Evolutionary conservation across 2,329 filamentous ascomycete genomes (phyloP), one percentile per base, ranked within the genome.

Genomic region (Fusarium euwallaceae): DNA sequence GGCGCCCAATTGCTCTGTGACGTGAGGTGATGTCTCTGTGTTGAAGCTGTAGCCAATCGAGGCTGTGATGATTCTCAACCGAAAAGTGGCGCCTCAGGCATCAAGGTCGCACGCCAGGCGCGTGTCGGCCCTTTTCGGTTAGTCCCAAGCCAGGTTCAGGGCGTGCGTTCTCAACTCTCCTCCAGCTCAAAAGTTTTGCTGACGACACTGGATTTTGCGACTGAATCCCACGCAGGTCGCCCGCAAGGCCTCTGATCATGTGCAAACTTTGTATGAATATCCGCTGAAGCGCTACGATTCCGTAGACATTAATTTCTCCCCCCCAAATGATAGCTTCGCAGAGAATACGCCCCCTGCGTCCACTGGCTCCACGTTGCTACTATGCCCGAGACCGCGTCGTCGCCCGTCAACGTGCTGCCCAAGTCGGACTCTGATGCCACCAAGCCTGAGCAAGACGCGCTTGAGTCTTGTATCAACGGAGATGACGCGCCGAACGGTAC

Each of bases 331-430:
- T 82, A 84, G 81, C 84, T 85, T 86, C 87, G 85, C 84, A 82
- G 87, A 88, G 86, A 84, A 86, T 83, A 85, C 87, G 86, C 84
- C 84, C 81, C 81, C 82, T 80, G 80, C 82, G 83, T 83, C 82
- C 82, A 82, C 81, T 78, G 78, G 81, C 81, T 82, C 85, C 80
- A 79, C 80, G 79, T 81, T 83, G 81, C 83, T 82, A 89, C 84
- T 86, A 91, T 91, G 89, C 88, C 87, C 84, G 86, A 86, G 85
- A 89, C 84, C 88, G 89, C 88, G 88, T 90, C 88, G 88, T 90
- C 88, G 84, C 84, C 86, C 84, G 83, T 84, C 84, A 84, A 82
- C 74, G 78, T 79, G 79, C 76, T 78, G 74, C 77, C 79, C 76
- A 78, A 78, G 73, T 78, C 80, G 73, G 78, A 81, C 61, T 69